Evolutionary conservation across 495 filamentous ascomycete species (phyloP).

Genomic region (Trypethelium eluteriae): DNA sequence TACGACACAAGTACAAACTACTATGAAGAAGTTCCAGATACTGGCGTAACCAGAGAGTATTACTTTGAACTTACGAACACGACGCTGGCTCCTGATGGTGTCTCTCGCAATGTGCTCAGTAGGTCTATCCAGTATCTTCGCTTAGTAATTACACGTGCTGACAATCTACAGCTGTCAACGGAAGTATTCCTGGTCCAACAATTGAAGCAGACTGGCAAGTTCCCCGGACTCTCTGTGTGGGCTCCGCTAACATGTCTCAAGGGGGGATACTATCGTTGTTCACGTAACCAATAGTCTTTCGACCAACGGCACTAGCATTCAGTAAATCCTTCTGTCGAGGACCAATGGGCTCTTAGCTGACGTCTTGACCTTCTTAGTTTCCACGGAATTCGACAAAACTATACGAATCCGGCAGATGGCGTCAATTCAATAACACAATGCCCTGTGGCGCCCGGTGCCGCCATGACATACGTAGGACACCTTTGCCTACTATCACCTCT

Average conservation of each 20-base stretch:
- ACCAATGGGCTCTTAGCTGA: background rate
- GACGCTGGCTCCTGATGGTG: slow-evolving; percentile 22
- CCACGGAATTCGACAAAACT: slow-evolving; percentile 45
- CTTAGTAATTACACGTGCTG: background rate
- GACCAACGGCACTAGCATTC: slow-evolving; percentile 42
- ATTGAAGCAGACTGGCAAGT: slow-evolving; percentile 29
- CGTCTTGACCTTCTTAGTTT: slow-evolving; percentile 26
- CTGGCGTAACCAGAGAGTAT: slow-evolving; percentile 25
- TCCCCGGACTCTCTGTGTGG: background rate
- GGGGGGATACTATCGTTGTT: slow-evolving; percentile 36
- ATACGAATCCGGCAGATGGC: slow-evolving; percentile 42
- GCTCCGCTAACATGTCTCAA: background rate
- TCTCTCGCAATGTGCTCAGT: slow-evolving; percentile 5
- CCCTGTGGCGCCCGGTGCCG: slow-evolving; percentile 35
- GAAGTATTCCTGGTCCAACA: slow-evolving; percentile 31
- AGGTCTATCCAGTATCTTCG: background rate
- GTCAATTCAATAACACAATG: slow-evolving; percentile 41
- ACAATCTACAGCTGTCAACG: slow-evolving; percentile 25
- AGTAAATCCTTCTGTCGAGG: slow-evolving; percentile 17
- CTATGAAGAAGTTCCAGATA: slow-evolving; percentile 27
- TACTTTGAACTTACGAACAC: slow-evolving; percentile 22
- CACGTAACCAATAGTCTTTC: slow-evolving; percentile 30
- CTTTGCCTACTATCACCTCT: slow-evolving; percentile 21
- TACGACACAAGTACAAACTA: slow-evolving; percentile 27
- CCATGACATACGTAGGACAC: slow-evolving; percentile 28